Percentiles rank a stretch among this genome's conserved stretches.
Conservation (phyloP, 2,329 filamentous ascomycete species). For the Aureobasidium sp. region DNA sequence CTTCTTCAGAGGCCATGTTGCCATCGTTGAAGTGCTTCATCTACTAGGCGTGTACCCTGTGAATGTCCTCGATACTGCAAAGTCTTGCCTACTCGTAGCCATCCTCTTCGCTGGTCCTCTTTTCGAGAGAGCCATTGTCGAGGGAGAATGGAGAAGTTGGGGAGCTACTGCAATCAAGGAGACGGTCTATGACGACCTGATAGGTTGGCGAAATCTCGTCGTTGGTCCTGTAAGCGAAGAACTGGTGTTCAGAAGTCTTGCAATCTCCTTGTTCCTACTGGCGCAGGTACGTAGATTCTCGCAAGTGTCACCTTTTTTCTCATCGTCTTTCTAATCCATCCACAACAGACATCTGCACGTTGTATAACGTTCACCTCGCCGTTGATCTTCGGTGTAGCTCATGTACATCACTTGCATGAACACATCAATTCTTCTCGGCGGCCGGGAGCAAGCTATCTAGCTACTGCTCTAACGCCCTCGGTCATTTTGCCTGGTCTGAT, state of each 20-base stretch:
- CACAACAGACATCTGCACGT: slow-evolving; percentile 24
- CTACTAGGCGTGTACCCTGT: slow-evolving; percentile 77
- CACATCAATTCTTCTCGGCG: slow-evolving; percentile 74
- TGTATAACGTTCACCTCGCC: slow-evolving; percentile 73
- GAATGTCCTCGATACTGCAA: slow-evolving; percentile 56
- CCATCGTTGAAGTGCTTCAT: slow-evolving; percentile 53
- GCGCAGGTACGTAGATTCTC: slow-evolving; percentile 44
- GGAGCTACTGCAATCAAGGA: slow-evolving; percentile 47
- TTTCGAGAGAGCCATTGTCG: slow-evolving; percentile 69
- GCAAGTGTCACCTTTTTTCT: neutral
- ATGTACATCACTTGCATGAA: slow-evolving; percentile 94
- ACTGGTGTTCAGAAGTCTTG: slow-evolving; percentile 81
- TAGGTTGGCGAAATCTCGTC: slow-evolving; percentile 78
- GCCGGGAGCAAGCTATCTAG: slow-evolving; percentile 39
- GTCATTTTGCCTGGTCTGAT: slow-evolving; percentile 40
- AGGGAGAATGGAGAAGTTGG: slow-evolving; percentile 63
- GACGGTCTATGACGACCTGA: slow-evolving; percentile 65
- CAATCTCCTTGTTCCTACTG: slow-evolving; percentile 74
- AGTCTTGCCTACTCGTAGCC: slow-evolving; percentile 62
- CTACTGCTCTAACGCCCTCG: slow-evolving; percentile 30
- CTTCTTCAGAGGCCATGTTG: slow-evolving; percentile 19
- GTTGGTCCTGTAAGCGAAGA: slow-evolving; percentile 87
- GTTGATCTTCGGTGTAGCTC: slow-evolving; percentile 85
- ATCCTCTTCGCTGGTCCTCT: slow-evolving; percentile 79
- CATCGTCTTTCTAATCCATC: neutral